A percentile compares a stretch with the other conserved stretches of the same genome.
Conservation (phyloP, 2,329 filamentous ascomycete species). For the Aureobasidium subglaciale region DNA sequence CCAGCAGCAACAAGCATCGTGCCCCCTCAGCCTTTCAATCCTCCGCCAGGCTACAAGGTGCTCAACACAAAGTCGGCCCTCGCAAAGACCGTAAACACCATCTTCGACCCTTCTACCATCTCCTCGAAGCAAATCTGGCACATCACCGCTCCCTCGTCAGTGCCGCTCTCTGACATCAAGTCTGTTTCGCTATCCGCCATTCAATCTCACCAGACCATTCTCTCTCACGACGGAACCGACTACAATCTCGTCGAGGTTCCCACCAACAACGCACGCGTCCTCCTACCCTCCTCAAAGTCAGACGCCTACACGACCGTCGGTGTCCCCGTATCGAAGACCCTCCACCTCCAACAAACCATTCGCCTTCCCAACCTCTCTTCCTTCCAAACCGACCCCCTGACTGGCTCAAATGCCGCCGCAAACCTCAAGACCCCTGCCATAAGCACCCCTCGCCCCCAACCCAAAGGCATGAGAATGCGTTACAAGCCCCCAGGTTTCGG, state of each 20-base stretch:
- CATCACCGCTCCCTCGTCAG: conserved; percentile 63
- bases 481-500: conserved; percentile 60
- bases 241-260: conserved; percentile 38
- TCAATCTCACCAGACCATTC: conserved; percentile 45
- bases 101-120: conserved; percentile 51
- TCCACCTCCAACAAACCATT: conserved; percentile 60
- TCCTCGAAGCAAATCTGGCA: conserved; percentile 74
- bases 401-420: conserved; percentile 34
- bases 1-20: not conserved
- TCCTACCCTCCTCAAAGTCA: conserved; percentile 21
- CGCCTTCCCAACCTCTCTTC: conserved; percentile 41
- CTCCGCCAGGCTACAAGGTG: conserved; percentile 41
- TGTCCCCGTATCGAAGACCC: conserved; percentile 48
- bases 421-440: conserved; percentile 42
- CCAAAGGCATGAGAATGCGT: conserved; percentile 58
- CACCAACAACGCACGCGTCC: conserved; percentile 16
- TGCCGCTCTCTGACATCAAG: conserved; percentile 61
- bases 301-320: conserved; percentile 30
- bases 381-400: conserved; percentile 35
- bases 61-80: conserved; percentile 40
- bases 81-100: conserved; percentile 30
- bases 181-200: conserved; percentile 56
- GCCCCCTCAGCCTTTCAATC: conserved; percentile 25
- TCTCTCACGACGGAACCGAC: conserved; percentile 57
- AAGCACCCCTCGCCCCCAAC: conserved; percentile 55